Percentiles rank a stretch among this genome's conserved stretches.
phyloP scores from a whole-genome alignment of 257 asterid species.

The Solanum piurae region DNA sequence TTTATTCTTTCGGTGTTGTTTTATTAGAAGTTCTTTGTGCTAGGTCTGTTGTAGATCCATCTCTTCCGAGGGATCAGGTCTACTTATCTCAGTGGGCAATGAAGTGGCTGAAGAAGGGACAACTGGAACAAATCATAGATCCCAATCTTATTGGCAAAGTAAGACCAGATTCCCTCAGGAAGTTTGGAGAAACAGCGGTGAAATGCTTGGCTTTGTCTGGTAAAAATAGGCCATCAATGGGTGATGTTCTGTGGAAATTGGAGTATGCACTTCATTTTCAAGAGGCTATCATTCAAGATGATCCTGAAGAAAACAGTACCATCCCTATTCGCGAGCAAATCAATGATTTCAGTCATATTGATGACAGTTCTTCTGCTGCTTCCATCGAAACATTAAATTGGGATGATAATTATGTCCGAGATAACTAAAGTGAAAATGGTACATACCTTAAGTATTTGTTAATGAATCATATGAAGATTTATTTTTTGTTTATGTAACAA shows the following conservation, averaged over 20 bases:
- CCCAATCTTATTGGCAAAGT: background rate
- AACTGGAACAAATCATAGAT: background rate
- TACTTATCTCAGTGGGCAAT: background rate
- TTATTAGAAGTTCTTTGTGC: background rate
- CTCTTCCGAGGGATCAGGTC: background rate
- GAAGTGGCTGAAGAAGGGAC: background rate
- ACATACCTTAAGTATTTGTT: background rate
- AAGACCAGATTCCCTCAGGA: background rate
- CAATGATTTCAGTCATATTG: no score
- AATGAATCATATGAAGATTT: no score
- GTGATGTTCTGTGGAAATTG: background rate
- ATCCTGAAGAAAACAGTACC: no score
- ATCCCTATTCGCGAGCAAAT: no score
- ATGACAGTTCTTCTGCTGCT: background rate
- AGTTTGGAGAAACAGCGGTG: background rate
- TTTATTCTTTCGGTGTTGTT: background rate
- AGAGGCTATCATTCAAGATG: no score
- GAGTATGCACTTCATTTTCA: no score
- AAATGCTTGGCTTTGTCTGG: background rate
- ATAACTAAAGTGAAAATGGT: background rate
- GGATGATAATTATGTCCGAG: background rate
- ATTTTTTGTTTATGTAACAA: background rate
- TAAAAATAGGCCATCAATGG: background rate
- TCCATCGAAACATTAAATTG: background rate
- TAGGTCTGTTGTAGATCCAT: background rate